Conservation (phyloP, 768 basidiomycete genomes). For the Dentipellis sp. region DNA sequence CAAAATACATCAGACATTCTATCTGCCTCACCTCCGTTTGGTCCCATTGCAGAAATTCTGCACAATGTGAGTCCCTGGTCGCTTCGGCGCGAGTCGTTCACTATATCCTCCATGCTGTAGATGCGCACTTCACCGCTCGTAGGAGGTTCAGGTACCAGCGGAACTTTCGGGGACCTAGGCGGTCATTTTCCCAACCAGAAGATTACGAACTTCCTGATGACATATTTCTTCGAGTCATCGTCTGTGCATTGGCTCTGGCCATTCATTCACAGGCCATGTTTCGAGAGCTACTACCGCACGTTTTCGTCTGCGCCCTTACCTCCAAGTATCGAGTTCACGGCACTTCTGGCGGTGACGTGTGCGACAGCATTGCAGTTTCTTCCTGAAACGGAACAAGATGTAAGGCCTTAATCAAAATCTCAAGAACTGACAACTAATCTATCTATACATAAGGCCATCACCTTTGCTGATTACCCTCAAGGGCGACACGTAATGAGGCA, state of each 20-base stretch:
- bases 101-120: background rate
- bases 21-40: background rate
- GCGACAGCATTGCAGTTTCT: constrained; percentile 17
- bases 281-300: constrained; percentile 14
- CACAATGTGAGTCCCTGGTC: background rate
- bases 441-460: background rate
- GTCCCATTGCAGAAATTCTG: constrained; percentile 1
- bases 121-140: constrained; percentile 2
- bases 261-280: constrained; percentile 15
- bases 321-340: constrained; percentile 14
- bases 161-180: constrained; percentile 2
- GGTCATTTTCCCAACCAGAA: constrained; percentile 16
- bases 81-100: too few relatives aligned
- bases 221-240: constrained; percentile 16
- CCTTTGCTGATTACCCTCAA: constrained; percentile 13
- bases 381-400: constrained; percentile 14
- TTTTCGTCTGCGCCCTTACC: constrained; percentile 10
- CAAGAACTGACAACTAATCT: background rate
- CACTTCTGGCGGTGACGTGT: constrained; percentile 16
- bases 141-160: background rate
- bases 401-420: background rate
- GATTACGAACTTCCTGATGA: constrained; percentile 13
- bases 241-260: constrained; percentile 15
- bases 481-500: constrained; percentile 14
- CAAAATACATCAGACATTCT: background rate